phyloP scores from a whole-genome alignment of 2,329 filamentous ascomycete species.

The Fusarium lateritium region DNA sequence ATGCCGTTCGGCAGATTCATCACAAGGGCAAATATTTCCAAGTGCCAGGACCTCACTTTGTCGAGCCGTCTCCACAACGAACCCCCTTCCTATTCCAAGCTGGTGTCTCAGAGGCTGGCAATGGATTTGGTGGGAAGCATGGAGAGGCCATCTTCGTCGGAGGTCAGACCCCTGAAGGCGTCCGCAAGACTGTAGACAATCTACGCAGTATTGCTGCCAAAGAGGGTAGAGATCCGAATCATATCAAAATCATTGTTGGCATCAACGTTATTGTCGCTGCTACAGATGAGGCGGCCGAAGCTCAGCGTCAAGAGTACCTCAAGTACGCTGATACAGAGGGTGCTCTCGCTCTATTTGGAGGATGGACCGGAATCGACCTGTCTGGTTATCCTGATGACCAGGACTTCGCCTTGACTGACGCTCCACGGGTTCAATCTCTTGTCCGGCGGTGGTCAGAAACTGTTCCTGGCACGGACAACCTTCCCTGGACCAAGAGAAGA shows the following conservation, averaged over 20 bases:
- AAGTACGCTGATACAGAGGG: slow-evolving; percentile 4
- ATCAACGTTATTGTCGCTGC: slow-evolving; percentile 3
- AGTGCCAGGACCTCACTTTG: slow-evolving; percentile 60
- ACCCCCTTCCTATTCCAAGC: not conserved
- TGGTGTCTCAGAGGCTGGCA: not conserved
- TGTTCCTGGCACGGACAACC: not conserved
- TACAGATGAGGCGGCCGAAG: not conserved
- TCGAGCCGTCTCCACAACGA: slow-evolving; percentile 49
- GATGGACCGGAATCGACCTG: slow-evolving; percentile 2
- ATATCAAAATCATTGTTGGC: slow-evolving; percentile 9
- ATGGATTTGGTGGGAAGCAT: not conserved
- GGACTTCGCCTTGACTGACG: not conserved
- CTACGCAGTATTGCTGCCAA: not conserved
- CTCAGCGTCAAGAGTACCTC: not conserved
- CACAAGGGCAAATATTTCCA: slow-evolving; percentile 48
- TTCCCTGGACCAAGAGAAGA: not conserved
- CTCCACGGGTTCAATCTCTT: not conserved
- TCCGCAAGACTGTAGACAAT: slow-evolving; percentile 7
- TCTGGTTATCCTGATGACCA: not conserved
- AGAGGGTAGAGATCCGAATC: slow-evolving; percentile 4
- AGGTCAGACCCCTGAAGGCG: not conserved
- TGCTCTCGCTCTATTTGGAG: not conserved
- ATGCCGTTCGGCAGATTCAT: slow-evolving; percentile 55
- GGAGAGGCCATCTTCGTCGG: not conserved
- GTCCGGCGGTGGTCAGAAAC: not conserved